These are phyloP conservation scores for Sporothrix pseudoabietina DNA, from an alignment of 2,329 filamentous ascomycete species.

Conservation along the genomic window DNA sequence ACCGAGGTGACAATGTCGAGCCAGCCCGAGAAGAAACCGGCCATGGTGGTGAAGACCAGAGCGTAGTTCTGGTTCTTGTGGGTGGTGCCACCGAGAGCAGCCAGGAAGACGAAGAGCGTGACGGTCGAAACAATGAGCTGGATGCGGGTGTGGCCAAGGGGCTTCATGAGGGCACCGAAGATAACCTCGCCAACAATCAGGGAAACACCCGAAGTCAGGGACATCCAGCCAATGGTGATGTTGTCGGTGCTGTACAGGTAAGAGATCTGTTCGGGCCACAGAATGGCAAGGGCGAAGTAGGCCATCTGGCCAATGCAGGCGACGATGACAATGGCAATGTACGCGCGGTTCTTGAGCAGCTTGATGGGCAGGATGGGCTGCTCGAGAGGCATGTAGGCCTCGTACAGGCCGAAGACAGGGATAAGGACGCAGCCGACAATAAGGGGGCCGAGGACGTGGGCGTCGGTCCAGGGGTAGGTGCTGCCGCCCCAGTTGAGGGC, in stretches of 20 bases:
- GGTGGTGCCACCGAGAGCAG: conserved; percentile 30
- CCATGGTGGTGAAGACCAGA: conserved; percentile 30
- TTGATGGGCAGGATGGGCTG: conserved; percentile 45
- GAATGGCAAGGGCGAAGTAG: conserved; percentile 45
- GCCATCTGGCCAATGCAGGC: conserved; percentile 44
- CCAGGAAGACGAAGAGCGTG: conserved; percentile 28
- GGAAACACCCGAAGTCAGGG: conserved; percentile 17
- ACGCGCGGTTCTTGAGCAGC: conserved; percentile 41
- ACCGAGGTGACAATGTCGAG: conserved; percentile 30
- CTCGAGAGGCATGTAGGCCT: conserved; percentile 37
- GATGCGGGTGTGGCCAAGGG: conserved; percentile 23
- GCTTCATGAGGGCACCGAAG: conserved; percentile 24
- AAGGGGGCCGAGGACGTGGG: conserved; percentile 40
- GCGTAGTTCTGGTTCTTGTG: conserved; percentile 26
- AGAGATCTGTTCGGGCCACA: conserved; percentile 44
- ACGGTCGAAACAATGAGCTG: conserved; percentile 28
- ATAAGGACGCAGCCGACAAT: conserved; percentile 38
- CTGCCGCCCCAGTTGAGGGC: conserved; percentile 50
- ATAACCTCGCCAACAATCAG: conserved; percentile 28
- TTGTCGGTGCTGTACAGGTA: conserved; percentile 37
- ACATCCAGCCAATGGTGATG: conserved; percentile 30
- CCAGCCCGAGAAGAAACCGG: conserved; percentile 32
- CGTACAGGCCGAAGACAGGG: conserved; percentile 39
- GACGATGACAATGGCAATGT: conserved; percentile 41
- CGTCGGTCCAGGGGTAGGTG: conserved; percentile 49